Percentiles rank a stretch among this genome's conserved stretches.
These are phyloP conservation scores for Westerdykella ornata DNA, from an alignment of 2,329 filamentous ascomycete genomes.

Conservation along the genomic window DNA sequence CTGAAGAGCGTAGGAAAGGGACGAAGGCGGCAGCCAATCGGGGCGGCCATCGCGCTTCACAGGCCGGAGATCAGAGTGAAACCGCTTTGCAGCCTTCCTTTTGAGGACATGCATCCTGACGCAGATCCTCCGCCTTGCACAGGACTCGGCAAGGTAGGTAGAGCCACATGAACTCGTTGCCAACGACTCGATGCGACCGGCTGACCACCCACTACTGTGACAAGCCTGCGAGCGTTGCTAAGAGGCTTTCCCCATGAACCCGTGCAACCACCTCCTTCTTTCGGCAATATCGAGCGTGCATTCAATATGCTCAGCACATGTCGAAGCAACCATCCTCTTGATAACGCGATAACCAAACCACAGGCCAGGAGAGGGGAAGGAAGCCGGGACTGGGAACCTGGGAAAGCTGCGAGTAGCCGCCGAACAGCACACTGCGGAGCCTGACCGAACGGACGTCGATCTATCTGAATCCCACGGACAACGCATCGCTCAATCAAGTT, in stretches of 20 bases:
- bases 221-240: conserved; percentile 26
- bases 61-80: conserved; percentile 6
- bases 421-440: no score
- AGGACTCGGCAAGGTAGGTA: conserved; percentile 4
- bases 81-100: conserved; percentile 12
- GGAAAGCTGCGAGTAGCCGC: no score
- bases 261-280: conserved; percentile 28
- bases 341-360: no score
- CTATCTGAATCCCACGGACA: no score
- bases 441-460: no score
- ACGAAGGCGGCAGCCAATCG: conserved; percentile 12
- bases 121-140: not conserved
- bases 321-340: no score
- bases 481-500: no score
- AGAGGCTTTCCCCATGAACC: conserved; percentile 20
- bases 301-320: no score
- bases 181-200: conserved; percentile 9
- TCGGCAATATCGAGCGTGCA: conserved; percentile 15
- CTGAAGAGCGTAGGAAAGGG: not conserved
- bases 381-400: no score
- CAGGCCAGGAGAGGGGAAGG: no score
- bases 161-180: conserved; percentile 2
- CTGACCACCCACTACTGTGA: conserved; percentile 17
- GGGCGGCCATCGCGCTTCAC: not conserved
- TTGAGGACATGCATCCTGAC: conserved; percentile 7